These are phyloP conservation scores for Penicillium steckii DNA, from an alignment of 495 filamentous ascomycete species.

Conservation along the genomic window DNA sequence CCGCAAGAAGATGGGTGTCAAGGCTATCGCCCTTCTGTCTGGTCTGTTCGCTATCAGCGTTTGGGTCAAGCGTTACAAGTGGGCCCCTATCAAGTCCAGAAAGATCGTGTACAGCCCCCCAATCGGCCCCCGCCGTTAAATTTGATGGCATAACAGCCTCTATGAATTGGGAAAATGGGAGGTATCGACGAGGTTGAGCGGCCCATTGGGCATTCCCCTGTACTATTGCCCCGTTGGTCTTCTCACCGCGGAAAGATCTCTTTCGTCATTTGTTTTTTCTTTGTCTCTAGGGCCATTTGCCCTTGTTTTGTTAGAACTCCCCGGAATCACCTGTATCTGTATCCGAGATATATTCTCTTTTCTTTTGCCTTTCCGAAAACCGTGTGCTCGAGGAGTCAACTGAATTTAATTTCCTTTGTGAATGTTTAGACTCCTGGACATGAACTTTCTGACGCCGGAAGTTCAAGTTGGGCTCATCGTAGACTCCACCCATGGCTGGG, in stretches of 20 bases:
- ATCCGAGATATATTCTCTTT: slow-evolving; percentile 47
- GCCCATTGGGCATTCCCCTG: slow-evolving; percentile 29
- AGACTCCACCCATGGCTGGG: no score
- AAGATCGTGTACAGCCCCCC: slow-evolving; percentile 88
- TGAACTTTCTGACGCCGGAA: background rate
- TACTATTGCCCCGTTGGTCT: slow-evolving; percentile 28
- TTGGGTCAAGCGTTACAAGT: slow-evolving; percentile 99
- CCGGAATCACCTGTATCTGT: slow-evolving; percentile 50
- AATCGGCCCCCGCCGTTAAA: slow-evolving; percentile 44
- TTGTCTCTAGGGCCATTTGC: slow-evolving; percentile 33
- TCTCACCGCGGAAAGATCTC: slow-evolving; percentile 23
- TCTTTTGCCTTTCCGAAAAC: slow-evolving; percentile 41
- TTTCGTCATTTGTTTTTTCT: slow-evolving; percentile 29
- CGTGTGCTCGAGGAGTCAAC: slow-evolving; percentile 38
- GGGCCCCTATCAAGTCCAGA: slow-evolving; percentile 89
- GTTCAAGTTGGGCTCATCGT: no score
- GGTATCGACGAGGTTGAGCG: slow-evolving; percentile 29
- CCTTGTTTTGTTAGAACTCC: slow-evolving; percentile 47
- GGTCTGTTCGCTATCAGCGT: slow-evolving; percentile 83
- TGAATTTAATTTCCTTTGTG: slow-evolving; percentile 47
- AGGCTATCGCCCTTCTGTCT: slow-evolving; percentile 75
- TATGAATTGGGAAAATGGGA: slow-evolving; percentile 37
- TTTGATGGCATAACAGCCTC: slow-evolving; percentile 23
- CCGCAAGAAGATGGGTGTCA: slow-evolving; percentile 99
- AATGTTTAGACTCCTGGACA: slow-evolving; percentile 3